Conservation (phyloP, 139 green algal genomes). For the Tetradesmus obliquus region DNA sequence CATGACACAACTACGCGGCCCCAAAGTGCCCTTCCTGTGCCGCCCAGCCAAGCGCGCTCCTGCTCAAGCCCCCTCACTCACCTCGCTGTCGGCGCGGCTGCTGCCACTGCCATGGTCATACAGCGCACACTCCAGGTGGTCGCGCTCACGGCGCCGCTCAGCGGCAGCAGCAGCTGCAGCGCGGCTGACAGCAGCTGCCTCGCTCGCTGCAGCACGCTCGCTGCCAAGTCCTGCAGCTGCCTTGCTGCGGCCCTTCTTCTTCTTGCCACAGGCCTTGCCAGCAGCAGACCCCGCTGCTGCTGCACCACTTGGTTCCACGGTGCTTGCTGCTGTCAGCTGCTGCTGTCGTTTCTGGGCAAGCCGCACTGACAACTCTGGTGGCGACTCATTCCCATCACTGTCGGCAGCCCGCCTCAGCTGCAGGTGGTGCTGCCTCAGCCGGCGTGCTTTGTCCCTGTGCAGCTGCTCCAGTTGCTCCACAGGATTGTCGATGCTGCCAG, state of each 20-base stretch:
- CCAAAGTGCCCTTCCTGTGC: too few species aligned
- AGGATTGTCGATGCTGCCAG: background rate
- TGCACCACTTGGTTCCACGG: background rate
- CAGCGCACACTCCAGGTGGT: conserved; percentile 6
- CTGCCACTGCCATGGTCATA: background rate
- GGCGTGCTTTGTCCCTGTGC: background rate
- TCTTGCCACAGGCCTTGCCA: background rate
- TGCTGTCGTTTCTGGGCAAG: background rate
- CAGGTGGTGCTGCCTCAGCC: background rate
- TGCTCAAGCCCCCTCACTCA: background rate
- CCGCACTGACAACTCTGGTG: background rate
- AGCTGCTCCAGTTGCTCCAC: conserved; percentile 23
- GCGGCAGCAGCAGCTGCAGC: conserved; percentile 22
- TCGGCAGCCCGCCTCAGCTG: background rate
- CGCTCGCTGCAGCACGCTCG: background rate
- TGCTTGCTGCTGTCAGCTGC: background rate
- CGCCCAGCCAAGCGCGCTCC: background rate
- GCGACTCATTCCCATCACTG: background rate
- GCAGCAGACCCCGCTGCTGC: background rate
- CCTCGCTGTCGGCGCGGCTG: conserved; percentile 12
- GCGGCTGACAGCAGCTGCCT: background rate
- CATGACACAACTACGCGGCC: too few species aligned
- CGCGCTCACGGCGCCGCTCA: conserved; percentile 6
- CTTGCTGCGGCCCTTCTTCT: background rate
- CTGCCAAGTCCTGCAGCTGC: background rate